Evolutionary conservation across 805 yeast species (phyloP).

Genomic region (Monosporozyma yasuniensis): DNA sequence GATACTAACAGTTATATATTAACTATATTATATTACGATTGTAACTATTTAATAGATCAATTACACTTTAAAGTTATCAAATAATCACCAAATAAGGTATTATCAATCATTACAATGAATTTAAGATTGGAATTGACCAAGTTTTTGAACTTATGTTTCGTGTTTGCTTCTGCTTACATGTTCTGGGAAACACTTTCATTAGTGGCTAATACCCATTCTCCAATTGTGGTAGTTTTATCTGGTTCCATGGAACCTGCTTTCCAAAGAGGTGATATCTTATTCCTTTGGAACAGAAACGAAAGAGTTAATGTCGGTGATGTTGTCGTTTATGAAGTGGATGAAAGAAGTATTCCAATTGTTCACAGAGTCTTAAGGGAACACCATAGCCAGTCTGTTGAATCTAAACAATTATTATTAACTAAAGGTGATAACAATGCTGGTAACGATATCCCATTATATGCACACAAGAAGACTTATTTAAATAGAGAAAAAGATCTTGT

Average conservation of each 20-base stretch:
- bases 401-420: conserved; percentile 67
- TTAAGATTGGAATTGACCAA: conserved; percentile 55
- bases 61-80: too few relatives aligned
- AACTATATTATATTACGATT: too few relatives aligned
- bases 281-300: conserved; percentile 78
- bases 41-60: too few relatives aligned
- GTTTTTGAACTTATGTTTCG: conserved; percentile 63
- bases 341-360: conserved; percentile 86
- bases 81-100: too few relatives aligned
- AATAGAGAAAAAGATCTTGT: conserved; percentile 70
- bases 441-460: conserved; percentile 82
- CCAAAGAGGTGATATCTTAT: conserved; percentile 91
- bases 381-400: conserved; percentile 26
- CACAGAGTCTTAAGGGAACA: conserved; percentile 91
- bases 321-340: conserved; percentile 81
- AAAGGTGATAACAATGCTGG: conserved; percentile 95
- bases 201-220: conserved; percentile 75
- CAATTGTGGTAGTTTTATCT: conserved; percentile 91
- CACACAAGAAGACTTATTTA: conserved; percentile 64
- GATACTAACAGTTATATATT: too few relatives aligned
- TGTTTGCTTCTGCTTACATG: conserved; percentile 81
- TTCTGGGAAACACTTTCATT: conserved; percentile 80
- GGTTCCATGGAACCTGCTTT: conserved; percentile 99
- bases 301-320: conserved; percentile 76
- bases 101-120: conserved; percentile 37